These are phyloP conservation scores for Secale cereale DNA, from an alignment of 176 grass and related monocot species.

Conservation along the genomic window DNA sequence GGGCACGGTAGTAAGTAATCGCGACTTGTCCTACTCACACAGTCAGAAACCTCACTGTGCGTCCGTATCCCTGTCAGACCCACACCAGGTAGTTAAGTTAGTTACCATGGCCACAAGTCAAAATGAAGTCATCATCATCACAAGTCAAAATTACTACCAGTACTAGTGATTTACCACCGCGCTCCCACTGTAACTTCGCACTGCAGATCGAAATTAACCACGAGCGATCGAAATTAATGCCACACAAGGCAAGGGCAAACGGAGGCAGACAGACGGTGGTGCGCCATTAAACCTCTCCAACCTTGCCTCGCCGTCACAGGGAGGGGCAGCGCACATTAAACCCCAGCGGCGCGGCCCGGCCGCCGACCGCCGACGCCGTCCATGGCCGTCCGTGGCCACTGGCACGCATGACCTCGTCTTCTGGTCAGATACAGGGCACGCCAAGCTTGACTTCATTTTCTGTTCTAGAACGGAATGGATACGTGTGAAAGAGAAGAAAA, in stretches of 20 bases:
- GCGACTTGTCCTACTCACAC: background rate
- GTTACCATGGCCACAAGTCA: background rate
- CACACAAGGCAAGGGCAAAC: background rate
- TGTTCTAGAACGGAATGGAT: too few relatives aligned
- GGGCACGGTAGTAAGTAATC: background rate
- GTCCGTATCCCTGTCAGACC: background rate
- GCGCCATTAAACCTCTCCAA: conserved; percentile 20
- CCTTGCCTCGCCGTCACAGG: conserved; percentile 34
- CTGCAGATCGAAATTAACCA: background rate
- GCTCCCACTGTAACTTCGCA: background rate
- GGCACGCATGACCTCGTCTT: background rate
- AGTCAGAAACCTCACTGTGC: background rate
- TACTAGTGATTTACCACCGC: too few relatives aligned
- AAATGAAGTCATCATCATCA: background rate
- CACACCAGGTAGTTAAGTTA: background rate
- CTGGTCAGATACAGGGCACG: background rate
- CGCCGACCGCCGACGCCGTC: background rate
- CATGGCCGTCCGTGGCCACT: conserved; percentile 9
- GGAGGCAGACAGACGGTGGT: background rate
- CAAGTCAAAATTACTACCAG: background rate
- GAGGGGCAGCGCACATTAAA: conserved; percentile 38
- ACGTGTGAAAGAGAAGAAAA: background rate
- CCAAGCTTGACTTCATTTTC: conserved; percentile 7
- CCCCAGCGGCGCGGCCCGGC: background rate
- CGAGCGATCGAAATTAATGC: background rate